phyloP scores from a whole-genome alignment of 2,329 filamentous ascomycete species.

The Blumeriella jaapii region DNA sequence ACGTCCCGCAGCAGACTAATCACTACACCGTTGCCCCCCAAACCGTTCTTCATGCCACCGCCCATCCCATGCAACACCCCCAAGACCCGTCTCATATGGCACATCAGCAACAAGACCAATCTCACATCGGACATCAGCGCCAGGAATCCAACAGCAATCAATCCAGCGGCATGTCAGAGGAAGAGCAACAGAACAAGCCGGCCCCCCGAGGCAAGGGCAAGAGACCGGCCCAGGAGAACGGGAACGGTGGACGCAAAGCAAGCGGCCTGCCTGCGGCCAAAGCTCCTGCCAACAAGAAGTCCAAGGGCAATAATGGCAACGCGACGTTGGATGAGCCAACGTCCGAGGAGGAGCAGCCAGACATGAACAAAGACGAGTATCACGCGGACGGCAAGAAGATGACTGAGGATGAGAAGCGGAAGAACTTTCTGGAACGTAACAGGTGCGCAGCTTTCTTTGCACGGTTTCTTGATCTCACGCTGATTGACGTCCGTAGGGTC shows the following conservation, averaged over 20 bases:
- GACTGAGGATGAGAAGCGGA: conserved; percentile 97
- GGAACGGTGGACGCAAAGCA: conserved; percentile 68
- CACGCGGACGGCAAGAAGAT: conserved; percentile 66
- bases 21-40: conserved; percentile 22
- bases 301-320: conserved; percentile 44
- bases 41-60: conserved; percentile 25
- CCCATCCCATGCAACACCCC: conserved; percentile 18
- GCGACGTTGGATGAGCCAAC: conserved; percentile 25
- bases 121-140: conserved; percentile 40
- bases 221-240: conserved; percentile 40
- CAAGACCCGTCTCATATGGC: conserved; percentile 31
- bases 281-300: conserved; percentile 57
- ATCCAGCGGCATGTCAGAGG: conserved; percentile 55
- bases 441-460: conserved; percentile 45
- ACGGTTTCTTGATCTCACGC: conserved; percentile 2
- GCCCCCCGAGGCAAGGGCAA: conserved; percentile 55
- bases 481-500: conserved; percentile 48
- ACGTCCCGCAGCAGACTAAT: conserved; percentile 37
- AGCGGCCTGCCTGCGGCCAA: conserved; percentile 57
- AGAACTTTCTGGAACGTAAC: conserved; percentile 95
- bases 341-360: conserved; percentile 31
- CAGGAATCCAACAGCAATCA: conserved; percentile 31
- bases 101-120: too few relatives aligned
- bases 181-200: conserved; percentile 52
- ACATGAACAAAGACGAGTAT: conserved; percentile 44